phyloP scores from a whole-genome alignment of 352 stramenopile species.

The Pythium dissimile region DNA sequence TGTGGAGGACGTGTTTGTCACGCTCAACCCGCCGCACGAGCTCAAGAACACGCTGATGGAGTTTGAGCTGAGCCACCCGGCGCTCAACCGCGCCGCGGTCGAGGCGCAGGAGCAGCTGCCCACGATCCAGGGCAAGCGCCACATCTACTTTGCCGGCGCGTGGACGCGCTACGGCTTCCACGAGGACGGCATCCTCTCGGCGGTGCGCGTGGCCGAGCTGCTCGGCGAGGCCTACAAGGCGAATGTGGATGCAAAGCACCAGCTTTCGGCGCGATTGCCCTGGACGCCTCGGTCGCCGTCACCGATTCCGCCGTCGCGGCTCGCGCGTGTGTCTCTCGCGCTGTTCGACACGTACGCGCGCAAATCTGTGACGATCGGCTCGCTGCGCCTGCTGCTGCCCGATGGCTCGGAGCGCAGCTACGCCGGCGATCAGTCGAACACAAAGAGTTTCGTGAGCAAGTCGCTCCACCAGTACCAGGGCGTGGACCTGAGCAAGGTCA shows the following conservation, averaged over 20 bases:
- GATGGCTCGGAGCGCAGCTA: constrained; percentile 22
- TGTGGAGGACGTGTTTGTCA: constrained; percentile 76
- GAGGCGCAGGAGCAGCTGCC: constrained; percentile 44
- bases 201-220: constrained; percentile 14
- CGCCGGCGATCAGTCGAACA: constrained; percentile 1
- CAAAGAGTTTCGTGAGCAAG: constrained; percentile 20
- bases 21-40: constrained; percentile 71
- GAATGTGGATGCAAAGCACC: not conserved
- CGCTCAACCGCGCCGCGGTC: constrained; percentile 65
- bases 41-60: constrained; percentile 47
- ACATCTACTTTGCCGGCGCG: constrained; percentile 87
- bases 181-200: constrained; percentile 69
- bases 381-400: constrained; percentile 15
- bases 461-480: constrained; percentile 23
- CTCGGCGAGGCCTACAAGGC: constrained; percentile 14
- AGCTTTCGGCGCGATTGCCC: not conserved
- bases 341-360: constrained; percentile 20
- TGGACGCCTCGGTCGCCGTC: constrained; percentile 21
- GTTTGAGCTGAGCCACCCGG: constrained; percentile 65
- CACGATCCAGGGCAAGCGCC: constrained; percentile 60
- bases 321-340: constrained; percentile 9
- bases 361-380: constrained; percentile 16
- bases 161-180: constrained; percentile 91
- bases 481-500: constrained; percentile 20
- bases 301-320: constrained; percentile 14